Conservation (phyloP, 345 rosid genomes). For the Salix suchowensis region DNA sequence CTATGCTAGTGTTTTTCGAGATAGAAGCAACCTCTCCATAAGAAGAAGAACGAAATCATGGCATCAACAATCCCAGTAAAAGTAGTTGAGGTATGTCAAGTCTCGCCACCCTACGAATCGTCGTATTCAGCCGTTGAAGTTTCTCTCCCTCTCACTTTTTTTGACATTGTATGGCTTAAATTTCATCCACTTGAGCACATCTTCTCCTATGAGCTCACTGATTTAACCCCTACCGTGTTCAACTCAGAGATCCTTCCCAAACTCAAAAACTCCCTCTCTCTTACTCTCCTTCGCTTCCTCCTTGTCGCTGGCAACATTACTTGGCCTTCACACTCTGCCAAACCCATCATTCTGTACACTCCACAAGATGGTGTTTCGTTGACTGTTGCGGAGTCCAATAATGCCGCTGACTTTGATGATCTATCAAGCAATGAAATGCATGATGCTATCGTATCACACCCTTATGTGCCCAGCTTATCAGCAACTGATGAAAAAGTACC, state of each 20-base stretch:
- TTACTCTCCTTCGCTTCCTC: no score
- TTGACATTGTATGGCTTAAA: constrained; percentile 13
- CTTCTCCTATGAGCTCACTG: constrained; percentile 11
- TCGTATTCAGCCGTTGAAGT: neutral
- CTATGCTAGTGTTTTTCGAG: no score
- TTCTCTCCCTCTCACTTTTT: constrained; percentile 15
- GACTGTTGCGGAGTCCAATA: constrained; percentile 10
- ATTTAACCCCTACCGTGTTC: neutral
- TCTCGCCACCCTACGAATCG: neutral
- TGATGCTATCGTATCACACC: neutral
- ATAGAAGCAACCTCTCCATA: no score
- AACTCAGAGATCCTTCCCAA: neutral
- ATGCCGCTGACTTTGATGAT: neutral
- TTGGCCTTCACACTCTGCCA: no score
- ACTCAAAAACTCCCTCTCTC: no score
- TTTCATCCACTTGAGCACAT: constrained; percentile 3
- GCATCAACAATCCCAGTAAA: neutral
- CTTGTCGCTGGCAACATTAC: no score
- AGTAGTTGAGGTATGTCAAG: neutral
- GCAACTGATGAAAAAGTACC: constrained; percentile 4
- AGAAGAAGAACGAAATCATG: neutral
- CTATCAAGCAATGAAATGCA: constrained; percentile 1
- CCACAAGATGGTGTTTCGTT: constrained; percentile 13
- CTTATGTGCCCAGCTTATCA: constrained; percentile 1
- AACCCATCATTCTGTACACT: constrained; percentile 5